Evolutionary conservation across 2,329 filamentous ascomycete genomes (phyloP), one percentile per base, ranked within the genome.

Genomic region (Sphaerulina vaccinii): DNA sequence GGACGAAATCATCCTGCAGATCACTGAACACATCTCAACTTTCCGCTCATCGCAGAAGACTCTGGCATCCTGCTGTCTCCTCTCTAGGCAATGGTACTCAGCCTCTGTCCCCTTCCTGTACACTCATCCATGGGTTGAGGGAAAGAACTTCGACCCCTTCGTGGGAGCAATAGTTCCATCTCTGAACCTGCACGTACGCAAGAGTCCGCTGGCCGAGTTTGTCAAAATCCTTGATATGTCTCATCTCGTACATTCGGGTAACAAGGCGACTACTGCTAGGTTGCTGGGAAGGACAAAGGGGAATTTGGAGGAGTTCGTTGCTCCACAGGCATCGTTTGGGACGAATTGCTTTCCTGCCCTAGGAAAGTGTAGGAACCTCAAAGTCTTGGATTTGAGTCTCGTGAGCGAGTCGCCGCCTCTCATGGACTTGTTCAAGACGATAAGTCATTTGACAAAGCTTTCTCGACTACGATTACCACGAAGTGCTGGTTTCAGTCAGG

Each of bases 271-370:
- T 8, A 84, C 81, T 0, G 79, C 81, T 16, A 75, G 81, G 24
- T 65, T 85, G 6, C 68, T 85, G 2, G 74, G 78, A 19, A 71
- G 79, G 43, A 75, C 79, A 1, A 83, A 80, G 55, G 65, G 68
- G 5, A 75, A 70, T 1, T 63, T 85, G 15, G 71, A 78, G 55
- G 65, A 69, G n/a, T 84, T 84, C 62, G 65, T 77, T 40, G 80
- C 82, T 1, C 82, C 82, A 1, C 78, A 79, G 53, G 73, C 78
- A 3, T 78, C 76, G 3, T 84, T 85, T 59, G 77, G 76, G 2
- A 67, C 79, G 45, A 81, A 82, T 54, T 79, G 78, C 62, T 77
- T 83, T 56, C 74, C 80, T 2, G 73, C 78, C 2, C 64, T 85
- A 16, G 74, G 75, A 2, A 84, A 83, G 68, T 83, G 80, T 64